phyloP scores from a whole-genome alignment of 441 rosid species.

The Pelargonium citronellum region DNA sequence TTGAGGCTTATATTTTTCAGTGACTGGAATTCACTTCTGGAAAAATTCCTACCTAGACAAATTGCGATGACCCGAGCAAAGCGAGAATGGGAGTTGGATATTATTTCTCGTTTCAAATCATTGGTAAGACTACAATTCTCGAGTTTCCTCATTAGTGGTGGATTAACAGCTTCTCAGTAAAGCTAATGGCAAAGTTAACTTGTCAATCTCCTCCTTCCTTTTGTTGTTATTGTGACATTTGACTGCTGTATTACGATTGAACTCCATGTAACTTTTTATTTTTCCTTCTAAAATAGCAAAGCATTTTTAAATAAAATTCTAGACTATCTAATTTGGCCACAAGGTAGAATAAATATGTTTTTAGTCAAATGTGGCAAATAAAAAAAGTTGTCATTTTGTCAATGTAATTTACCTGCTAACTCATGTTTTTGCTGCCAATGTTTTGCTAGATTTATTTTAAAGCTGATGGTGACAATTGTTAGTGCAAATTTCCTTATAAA shows the following conservation, averaged over 20 bases:
- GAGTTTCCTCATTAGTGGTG: not conserved
- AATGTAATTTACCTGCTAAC: not conserved
- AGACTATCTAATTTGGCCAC: not conserved
- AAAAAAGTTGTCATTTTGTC: not conserved
- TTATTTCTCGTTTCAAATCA: conserved; percentile 76
- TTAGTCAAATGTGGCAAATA: not conserved
- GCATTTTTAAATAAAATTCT: not conserved
- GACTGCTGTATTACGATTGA: not conserved
- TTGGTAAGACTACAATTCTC: conserved; percentile 48
- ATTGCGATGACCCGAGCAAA: conserved; percentile 93
- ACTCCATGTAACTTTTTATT: not conserved
- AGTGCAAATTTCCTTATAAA: not conserved
- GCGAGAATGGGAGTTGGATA: conserved; percentile 92
- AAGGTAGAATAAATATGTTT: not conserved
- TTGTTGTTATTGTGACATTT: not conserved
- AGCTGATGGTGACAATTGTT: not conserved
- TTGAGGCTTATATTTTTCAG: conserved; percentile 36
- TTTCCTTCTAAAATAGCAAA: not conserved
- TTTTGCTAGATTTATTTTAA: conserved; percentile 8
- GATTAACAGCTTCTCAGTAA: no score
- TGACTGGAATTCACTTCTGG: conserved; percentile 85
- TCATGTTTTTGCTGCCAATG: not conserved
- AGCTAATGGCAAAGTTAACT: no score
- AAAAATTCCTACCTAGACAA: conserved; percentile 85
- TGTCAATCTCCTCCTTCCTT: no score